Conservation (phyloP, 345 rosid species). For the Abelmoschus esculentus region DNA sequence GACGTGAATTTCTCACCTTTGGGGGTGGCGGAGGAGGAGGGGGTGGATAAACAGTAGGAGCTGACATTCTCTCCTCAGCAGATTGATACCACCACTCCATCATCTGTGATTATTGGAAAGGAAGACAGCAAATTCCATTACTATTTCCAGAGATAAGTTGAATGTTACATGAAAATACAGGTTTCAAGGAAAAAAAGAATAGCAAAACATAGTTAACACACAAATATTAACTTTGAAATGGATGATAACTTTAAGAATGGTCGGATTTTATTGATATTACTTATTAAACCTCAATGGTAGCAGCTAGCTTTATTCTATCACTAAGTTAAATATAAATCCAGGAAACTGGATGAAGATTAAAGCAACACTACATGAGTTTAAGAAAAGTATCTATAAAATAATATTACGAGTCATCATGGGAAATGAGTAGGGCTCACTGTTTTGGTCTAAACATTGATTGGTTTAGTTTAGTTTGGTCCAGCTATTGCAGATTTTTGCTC, state of each 20-base stretch:
- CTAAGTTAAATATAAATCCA: background rate
- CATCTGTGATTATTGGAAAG: conserved; percentile 45
- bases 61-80: conserved; percentile 98
- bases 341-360: background rate
- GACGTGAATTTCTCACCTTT: conserved; percentile 36
- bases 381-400: background rate
- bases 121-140: background rate
- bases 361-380: background rate
- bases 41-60: conserved; percentile 93
- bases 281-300: background rate
- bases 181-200: background rate
- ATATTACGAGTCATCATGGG: background rate
- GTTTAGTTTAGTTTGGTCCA: conserved; percentile 1
- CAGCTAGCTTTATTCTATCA: background rate
- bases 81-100: conserved; percentile 99
- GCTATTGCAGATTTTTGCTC: background rate
- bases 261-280: background rate
- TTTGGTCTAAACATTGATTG: background rate
- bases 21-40: conserved; percentile 99
- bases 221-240: background rate
- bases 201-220: background rate
- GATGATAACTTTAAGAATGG: background rate
- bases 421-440: background rate
- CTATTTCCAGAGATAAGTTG: background rate
- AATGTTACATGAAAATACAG: background rate